Evolutionary conservation across 768 basidiomycete genomes (phyloP).

Genomic region (Amanita rimosa): DNA sequence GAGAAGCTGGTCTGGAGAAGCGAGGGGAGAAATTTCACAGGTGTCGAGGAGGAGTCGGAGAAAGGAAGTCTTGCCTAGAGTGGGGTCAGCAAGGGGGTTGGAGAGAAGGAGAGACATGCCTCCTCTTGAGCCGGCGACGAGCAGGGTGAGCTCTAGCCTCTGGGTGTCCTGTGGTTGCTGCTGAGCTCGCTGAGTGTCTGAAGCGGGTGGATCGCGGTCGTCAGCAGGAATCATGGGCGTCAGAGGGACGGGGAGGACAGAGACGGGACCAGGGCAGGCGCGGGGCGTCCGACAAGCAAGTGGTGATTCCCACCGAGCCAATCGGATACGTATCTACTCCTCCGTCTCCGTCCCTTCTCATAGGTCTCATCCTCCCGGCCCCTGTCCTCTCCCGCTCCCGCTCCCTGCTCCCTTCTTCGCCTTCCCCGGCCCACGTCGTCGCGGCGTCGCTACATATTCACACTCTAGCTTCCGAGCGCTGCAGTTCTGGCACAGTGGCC

Average conservation of each 20-base stretch:
- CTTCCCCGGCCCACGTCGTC: conserved; percentile 68
- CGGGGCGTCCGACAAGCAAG: conserved; percentile 29
- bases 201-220: conserved; percentile 31
- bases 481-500: conserved; percentile 58
- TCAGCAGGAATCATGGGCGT: conserved; percentile 50
- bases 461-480: conserved; percentile 38
- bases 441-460: conserved; percentile 35
- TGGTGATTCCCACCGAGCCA: conserved; percentile 49
- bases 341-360: conserved; percentile 30
- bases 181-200: conserved; percentile 10
- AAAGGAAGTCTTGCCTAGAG: conserved; percentile 75
- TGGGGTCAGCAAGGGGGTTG: conserved; percentile 8
- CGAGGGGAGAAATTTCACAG: conserved; percentile 47
- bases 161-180: conserved; percentile 16
- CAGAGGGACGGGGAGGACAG: conserved; percentile 38
- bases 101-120: conserved; percentile 25
- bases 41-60: conserved; percentile 81
- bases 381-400: conserved; percentile 9
- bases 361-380: conserved; percentile 11
- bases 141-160: conserved; percentile 46
- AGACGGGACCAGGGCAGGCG: conserved; percentile 48
- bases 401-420: conserved; percentile 30
- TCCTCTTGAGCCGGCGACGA: conserved; percentile 74
- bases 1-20: conserved; percentile 65
- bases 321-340: conserved; percentile 34